Evolutionary conservation across 2,329 filamentous ascomycete species (phyloP).

Genomic region (Hypomyces perniciosus): DNA sequence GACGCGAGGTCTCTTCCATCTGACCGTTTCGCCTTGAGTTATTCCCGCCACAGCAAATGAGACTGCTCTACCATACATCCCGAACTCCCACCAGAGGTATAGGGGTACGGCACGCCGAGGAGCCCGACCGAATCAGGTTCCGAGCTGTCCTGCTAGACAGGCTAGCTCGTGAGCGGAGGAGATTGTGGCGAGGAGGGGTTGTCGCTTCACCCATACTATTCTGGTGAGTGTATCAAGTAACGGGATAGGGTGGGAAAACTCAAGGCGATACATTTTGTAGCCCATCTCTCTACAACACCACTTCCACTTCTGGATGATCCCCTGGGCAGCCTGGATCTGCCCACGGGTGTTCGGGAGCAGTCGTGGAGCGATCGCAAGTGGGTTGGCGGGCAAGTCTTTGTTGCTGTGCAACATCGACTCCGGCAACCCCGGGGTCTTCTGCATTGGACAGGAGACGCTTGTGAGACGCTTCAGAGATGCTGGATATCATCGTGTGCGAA

Average conservation of each 20-base stretch:
- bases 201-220: background rate
- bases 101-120: slow-evolving; percentile 2
- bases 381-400: slow-evolving; percentile 7
- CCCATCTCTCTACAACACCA: slow-evolving; percentile 19
- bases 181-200: background rate
- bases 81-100: background rate
- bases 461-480: slow-evolving; percentile 25
- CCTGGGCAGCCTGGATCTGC: slow-evolving; percentile 3
- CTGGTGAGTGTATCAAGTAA: background rate
- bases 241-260: background rate
- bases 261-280: slow-evolving; percentile 15
- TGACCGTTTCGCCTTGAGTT: slow-evolving; percentile 8
- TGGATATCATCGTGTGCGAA: slow-evolving; percentile 26
- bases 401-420: slow-evolving; percentile 18
- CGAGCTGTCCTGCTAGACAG: background rate
- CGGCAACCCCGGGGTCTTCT: slow-evolving; percentile 16
- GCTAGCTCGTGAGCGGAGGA: background rate
- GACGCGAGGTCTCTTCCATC: slow-evolving; percentile 11
- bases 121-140: background rate
- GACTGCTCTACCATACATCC: background rate
- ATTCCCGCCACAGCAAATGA: background rate
- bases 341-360: slow-evolving; percentile 13
- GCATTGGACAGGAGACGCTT: slow-evolving; percentile 15
- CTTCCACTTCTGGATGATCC: slow-evolving; percentile 1
- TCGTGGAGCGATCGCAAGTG: slow-evolving; percentile 15